Percentiles rank a stretch among this genome's conserved stretches.
Conservation (phyloP, 352 stramenopile species). For the Pythium myriotylum region DNA sequence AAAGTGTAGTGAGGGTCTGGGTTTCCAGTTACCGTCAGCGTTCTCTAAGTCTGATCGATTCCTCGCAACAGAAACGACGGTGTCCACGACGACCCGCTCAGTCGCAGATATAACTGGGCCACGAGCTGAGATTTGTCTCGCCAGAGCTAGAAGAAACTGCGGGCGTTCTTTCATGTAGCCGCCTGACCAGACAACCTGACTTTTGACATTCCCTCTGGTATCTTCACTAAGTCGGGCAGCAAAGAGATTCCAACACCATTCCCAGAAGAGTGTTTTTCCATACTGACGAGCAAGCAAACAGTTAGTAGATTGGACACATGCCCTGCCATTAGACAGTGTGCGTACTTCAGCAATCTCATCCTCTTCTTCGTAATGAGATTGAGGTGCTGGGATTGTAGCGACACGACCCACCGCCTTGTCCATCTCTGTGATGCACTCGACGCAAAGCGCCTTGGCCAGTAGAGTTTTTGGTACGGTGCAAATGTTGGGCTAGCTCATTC, state of each 20-base stretch:
- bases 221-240: slow-evolving; percentile 15
- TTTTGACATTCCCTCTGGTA: neutral
- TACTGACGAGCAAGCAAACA: too few species aligned
- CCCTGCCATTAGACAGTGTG: too few species aligned
- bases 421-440: slow-evolving; percentile 23
- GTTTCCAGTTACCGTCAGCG: neutral
- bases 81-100: slow-evolving; percentile 8
- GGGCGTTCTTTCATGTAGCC: neutral
- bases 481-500: neutral
- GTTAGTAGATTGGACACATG: too few species aligned
- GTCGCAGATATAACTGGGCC: slow-evolving; percentile 1
- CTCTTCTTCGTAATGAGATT: neutral
- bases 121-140: slow-evolving; percentile 3
- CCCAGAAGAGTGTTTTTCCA: too few species aligned
- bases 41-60: neutral
- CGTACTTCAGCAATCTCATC: too few species aligned
- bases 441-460: slow-evolving; percentile 13
- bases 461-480: neutral
- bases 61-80: neutral
- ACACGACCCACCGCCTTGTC: slow-evolving; percentile 17
- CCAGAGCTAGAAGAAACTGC: neutral
- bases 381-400: too few species aligned
- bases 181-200: too few species aligned
- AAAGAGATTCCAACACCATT: slow-evolving; percentile 9
- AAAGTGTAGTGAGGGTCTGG: slow-evolving; percentile 16